Evolutionary conservation across 1,139 yeast species (phyloP).

Genomic region (Scheffersomyces stambukii): DNA sequence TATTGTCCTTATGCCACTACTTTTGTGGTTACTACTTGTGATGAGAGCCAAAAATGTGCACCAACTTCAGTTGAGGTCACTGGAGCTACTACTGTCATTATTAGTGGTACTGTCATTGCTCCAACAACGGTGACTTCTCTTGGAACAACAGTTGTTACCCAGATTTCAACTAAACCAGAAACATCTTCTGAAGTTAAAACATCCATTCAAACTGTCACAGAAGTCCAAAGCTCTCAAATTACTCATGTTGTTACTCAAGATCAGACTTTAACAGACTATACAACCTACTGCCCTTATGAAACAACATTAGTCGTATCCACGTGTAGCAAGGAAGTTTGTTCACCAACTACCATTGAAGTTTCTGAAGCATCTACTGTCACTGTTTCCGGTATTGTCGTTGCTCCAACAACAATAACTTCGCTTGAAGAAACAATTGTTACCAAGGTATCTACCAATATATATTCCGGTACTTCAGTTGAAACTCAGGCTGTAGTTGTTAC

Average conservation of each 20-base stretch:
- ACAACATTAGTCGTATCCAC: slow-evolving; percentile 50
- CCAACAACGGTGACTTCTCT: neutral
- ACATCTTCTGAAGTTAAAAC: too few relatives aligned
- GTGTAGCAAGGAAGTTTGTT: slow-evolving; percentile 24
- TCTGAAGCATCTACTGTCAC: slow-evolving; percentile 46
- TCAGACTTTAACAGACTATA: slow-evolving; percentile 39
- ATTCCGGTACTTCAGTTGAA: too few relatives aligned
- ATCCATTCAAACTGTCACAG: too few relatives aligned
- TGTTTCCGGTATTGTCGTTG: slow-evolving; percentile 22
- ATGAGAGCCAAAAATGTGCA: slow-evolving; percentile 19
- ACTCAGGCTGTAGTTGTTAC: too few relatives aligned
- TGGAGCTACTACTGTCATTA: slow-evolving; percentile 42
- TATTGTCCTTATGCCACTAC: slow-evolving; percentile 41
- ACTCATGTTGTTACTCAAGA: too few relatives aligned
- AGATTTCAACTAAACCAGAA: too few relatives aligned
- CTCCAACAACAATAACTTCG: too few relatives aligned
- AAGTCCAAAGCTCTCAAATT: too few relatives aligned
- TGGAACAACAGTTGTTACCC: too few relatives aligned
- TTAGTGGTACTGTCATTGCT: slow-evolving; percentile 2
- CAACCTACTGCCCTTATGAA: slow-evolving; percentile 47
- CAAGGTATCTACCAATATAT: too few relatives aligned
- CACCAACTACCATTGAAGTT: slow-evolving; percentile 34
- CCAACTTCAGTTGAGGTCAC: slow-evolving; percentile 46
- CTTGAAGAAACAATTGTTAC: too few relatives aligned
- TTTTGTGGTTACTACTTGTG: slow-evolving; percentile 43